Base-by-base conservation (phyloP, 768 basidiomycete genomes). In the Panaeolus papilionaceus region DNA sequence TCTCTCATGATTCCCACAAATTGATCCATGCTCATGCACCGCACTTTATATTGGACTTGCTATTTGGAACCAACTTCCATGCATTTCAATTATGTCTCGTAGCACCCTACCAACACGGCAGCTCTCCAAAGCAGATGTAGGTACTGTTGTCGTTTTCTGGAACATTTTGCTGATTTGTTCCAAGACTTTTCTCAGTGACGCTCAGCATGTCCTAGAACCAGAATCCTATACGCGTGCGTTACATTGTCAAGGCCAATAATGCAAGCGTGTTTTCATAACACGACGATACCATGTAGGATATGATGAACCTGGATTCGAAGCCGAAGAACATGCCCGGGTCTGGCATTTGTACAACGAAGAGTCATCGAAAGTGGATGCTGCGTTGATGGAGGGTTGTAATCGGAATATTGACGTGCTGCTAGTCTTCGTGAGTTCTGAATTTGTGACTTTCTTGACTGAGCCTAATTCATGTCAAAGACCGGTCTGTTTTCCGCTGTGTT, bases 311-410 rank as follows among this genome's bases (percentile, higher is more conserved):
- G 81, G 80, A 9, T 76, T 75, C 47, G 80, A 82, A 45, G 73
- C 75, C 11, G 71, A 73, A 5, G 80, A 80, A 64, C 69, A 75
- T 70, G 79, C 80, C 12, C 70, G 75, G 7, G 74, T 83, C 14
- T 84, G 83, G 82, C 74, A 76, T n/a, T 75, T 81, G 3, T 84
- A 83, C 69, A 78, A 78, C n/a, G 79, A 80, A 4, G 81, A 82
- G 66, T 78, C 83, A 4, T 66, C 72, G 9, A 80, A 76, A 61
- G 71, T 75, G 16, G 82, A 84, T 68, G 68, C 71, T 1, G 69
- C 76, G 2, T 72, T 79, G 62, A 76, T 74, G 16, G 82, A 85
- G 14, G 79, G 78, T 10, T 80, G 78, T 69, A 80, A 82, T 63
- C 73, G 81, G n/a, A 79, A 79, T 18, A 79, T 84, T n/a, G 82